Evolutionary conservation across 2,329 filamentous ascomycete genomes (phyloP).

Genomic region (Zymoseptoria pseudotritici): DNA sequence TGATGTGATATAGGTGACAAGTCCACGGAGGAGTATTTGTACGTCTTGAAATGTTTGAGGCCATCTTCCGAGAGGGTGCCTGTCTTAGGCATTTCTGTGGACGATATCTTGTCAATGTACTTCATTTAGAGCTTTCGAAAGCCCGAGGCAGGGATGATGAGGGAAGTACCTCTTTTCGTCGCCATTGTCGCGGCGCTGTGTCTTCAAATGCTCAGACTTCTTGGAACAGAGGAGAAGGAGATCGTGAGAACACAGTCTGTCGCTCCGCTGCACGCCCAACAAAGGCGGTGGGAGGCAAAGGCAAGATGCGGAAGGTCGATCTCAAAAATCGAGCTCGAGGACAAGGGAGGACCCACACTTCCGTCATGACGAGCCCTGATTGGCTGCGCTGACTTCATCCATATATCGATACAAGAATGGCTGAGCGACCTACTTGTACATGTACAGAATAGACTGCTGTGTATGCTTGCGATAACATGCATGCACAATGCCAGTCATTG

Average conservation of each 20-base stretch:
- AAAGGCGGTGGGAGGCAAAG: neutral
- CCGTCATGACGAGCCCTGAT: neutral
- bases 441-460: no score
- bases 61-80: constrained; percentile 70
- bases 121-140: neutral
- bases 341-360: neutral
- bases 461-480: no score
- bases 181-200: constrained; percentile 3
- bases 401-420: no score
- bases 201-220: neutral
- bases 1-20: constrained; percentile 91
- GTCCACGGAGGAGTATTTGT: constrained; percentile 97
- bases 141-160: neutral
- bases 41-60: constrained; percentile 81
- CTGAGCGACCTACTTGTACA: no score
- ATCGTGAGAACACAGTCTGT: neutral
- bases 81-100: constrained; percentile 8
- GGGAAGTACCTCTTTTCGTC: constrained; percentile 3
- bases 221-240: neutral
- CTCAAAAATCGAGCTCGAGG: neutral
- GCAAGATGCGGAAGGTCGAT: neutral
- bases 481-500: no score
- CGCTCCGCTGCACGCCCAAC: neutral
- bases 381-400: neutral
- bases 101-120: constrained; percentile 2